Conservation (phyloP, 1,139 yeast species). For the Geotrichum carabidarum region DNA sequence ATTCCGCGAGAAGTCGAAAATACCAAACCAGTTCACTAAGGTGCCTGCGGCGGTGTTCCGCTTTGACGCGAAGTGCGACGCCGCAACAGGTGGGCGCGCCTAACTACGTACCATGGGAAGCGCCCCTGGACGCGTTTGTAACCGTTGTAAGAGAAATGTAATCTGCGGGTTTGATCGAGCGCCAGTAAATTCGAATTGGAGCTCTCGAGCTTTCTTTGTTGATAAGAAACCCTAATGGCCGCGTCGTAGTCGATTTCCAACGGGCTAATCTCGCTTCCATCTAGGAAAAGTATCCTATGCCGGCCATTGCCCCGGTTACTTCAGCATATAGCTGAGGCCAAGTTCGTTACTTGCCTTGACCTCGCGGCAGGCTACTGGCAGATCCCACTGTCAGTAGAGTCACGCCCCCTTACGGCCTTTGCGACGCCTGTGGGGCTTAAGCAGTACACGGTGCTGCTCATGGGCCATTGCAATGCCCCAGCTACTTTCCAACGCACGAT, state of each 20-base stretch:
- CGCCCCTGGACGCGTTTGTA: not conserved
- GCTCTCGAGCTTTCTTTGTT: not conserved
- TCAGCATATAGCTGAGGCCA: not conserved
- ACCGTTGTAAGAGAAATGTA: not conserved
- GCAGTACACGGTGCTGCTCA: not conserved
- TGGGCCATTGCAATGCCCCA: not conserved
- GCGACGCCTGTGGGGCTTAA: not conserved
- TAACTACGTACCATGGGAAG: not conserved
- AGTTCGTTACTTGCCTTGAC: not conserved
- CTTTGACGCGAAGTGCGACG: not conserved
- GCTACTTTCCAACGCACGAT: not conserved
- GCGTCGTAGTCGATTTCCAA: not conserved
- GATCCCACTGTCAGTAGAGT: not conserved
- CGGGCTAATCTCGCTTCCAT: not conserved
- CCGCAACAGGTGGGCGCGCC: not conserved
- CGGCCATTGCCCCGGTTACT: not conserved
- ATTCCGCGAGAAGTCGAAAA: not conserved
- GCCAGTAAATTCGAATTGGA: not conserved
- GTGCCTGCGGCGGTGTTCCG: not conserved
- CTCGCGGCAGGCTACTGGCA: not conserved
- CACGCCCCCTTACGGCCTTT: not conserved
- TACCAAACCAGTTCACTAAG: not conserved
- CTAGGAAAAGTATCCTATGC: not conserved
- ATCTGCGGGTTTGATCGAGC: not conserved
- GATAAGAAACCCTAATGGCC: not conserved